Evolutionary conservation across 2,329 filamentous ascomycete genomes (phyloP).

Genomic region (Colletotrichum sp.): DNA sequence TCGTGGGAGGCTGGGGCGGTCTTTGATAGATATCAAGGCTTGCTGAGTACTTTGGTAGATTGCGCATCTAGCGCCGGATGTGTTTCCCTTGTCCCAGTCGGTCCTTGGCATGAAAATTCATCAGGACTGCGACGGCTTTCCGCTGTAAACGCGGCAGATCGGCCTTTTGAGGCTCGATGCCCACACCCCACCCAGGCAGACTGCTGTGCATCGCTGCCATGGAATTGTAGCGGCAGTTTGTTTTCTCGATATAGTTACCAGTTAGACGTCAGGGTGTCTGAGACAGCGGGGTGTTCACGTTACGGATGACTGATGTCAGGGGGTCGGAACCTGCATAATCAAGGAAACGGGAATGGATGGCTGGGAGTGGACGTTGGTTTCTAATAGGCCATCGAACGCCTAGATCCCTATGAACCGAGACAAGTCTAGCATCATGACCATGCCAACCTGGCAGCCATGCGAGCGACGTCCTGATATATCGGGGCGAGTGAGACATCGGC

Average conservation of each 20-base stretch:
- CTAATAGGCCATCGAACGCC: background rate
- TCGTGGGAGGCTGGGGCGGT: background rate
- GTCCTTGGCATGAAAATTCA: background rate
- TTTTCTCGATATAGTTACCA: background rate
- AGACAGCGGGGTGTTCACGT: background rate
- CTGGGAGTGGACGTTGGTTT: background rate
- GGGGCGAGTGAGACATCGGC: background rate
- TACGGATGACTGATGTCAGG: background rate
- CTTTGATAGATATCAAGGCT: background rate
- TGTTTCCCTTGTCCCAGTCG: background rate
- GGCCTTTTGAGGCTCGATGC: background rate
- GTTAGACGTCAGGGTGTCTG: conserved; percentile 10
- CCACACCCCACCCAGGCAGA: background rate
- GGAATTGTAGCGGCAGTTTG: background rate
- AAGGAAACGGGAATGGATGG: background rate
- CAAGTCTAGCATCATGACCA: background rate
- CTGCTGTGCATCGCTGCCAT: background rate
- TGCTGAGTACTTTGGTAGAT: background rate
- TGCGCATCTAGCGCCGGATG: background rate
- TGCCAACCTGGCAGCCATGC: background rate
- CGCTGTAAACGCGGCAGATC: background rate
- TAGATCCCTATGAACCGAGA: background rate
- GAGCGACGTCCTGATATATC: background rate
- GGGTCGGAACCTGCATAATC: background rate
- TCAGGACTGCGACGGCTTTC: background rate